Conservation (phyloP, 2,329 filamentous ascomycete genomes). For the Neopestalotiopsis rosae region DNA sequence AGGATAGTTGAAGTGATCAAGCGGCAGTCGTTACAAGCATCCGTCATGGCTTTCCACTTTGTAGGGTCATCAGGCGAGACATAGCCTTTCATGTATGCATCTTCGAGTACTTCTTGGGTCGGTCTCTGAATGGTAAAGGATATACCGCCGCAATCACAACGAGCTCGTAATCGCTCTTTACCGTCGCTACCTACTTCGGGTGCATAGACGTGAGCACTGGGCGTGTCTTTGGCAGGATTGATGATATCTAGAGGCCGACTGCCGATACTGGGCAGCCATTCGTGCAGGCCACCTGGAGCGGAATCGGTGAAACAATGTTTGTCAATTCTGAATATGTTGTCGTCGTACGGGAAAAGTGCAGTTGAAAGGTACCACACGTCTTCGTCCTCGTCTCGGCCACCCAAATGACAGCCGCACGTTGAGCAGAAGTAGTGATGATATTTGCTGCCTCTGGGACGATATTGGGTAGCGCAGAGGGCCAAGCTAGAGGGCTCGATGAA, state of each 20-base stretch:
- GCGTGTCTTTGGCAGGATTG: neutral
- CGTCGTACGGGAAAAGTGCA: slow-evolving; percentile 1
- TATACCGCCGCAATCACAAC: slow-evolving; percentile 54
- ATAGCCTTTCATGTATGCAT: slow-evolving; percentile 37
- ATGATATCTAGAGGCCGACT: neutral
- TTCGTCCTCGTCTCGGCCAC: neutral
- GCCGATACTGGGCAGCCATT: slow-evolving; percentile 16
- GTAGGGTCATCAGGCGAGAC: slow-evolving; percentile 41
- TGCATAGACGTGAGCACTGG: slow-evolving; percentile 6
- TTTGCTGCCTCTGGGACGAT: neutral
- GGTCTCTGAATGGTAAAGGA: slow-evolving; percentile 51
- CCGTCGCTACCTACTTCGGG: slow-evolving; percentile 40
- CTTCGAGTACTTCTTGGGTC: slow-evolving; percentile 31
- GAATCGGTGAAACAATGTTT: slow-evolving; percentile 15
- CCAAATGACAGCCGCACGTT: slow-evolving; percentile 16
- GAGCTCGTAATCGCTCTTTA: slow-evolving; percentile 44
- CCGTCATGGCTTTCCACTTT: slow-evolving; percentile 49
- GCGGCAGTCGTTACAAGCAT: slow-evolving; percentile 51
- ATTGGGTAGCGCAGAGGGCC: neutral
- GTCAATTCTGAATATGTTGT: neutral
- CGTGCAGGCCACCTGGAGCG: slow-evolving; percentile 15
- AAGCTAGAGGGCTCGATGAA: slow-evolving; percentile 10
- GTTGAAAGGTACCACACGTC: slow-evolving; percentile 14
- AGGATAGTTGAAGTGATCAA: slow-evolving; percentile 46
- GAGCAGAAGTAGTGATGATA: slow-evolving; percentile 12